A percentile compares a stretch with the other conserved stretches of the same genome.
These are phyloP conservation scores for Termitomyces sp. DNA, from an alignment of 768 basidiomycete species.

Conservation along the genomic window DNA sequence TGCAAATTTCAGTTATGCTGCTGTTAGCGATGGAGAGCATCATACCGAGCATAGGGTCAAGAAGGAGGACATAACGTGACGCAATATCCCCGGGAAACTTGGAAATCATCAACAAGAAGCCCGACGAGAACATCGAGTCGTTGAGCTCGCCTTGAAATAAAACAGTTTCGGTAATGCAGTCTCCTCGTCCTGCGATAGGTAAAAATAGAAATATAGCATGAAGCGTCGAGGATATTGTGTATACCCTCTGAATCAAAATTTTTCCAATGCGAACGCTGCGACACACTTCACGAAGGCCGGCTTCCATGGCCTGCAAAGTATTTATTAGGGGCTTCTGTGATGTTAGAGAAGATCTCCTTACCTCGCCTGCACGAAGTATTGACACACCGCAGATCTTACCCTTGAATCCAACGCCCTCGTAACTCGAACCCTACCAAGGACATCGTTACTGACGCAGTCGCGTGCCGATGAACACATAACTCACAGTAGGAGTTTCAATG, in stretches of 20 bases:
- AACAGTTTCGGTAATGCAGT: constrained; percentile 91
- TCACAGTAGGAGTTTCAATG: constrained; percentile 78
- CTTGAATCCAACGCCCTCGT: constrained; percentile 91
- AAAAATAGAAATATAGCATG: background rate
- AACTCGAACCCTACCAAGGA: constrained; percentile 56
- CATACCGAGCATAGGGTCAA: constrained; percentile 97
- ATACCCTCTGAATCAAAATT: constrained; percentile 92
- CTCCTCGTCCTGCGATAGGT: constrained; percentile 74
- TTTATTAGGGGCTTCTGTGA: background rate
- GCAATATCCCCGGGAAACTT: constrained; percentile 94
- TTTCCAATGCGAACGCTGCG: constrained; percentile 93
- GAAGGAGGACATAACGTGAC: constrained; percentile 83
- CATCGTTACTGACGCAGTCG: background rate
- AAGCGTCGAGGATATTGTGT: constrained; percentile 13
- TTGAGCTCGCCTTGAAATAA: constrained; percentile 64
- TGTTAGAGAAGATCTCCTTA: constrained; percentile 19
- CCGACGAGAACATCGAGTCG: background rate
- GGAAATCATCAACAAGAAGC: background rate
- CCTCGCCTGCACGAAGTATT: constrained; percentile 91
- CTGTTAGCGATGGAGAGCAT: background rate
- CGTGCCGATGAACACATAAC: constrained; percentile 14
- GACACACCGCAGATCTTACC: constrained; percentile 97
- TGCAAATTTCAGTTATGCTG: constrained; percentile 11
- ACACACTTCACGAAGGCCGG: constrained; percentile 92
- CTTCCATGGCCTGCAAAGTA: constrained; percentile 86